Conservation (phyloP, 2,329 filamentous ascomycete species). For the Aspergillus puulaauensis region DNA sequence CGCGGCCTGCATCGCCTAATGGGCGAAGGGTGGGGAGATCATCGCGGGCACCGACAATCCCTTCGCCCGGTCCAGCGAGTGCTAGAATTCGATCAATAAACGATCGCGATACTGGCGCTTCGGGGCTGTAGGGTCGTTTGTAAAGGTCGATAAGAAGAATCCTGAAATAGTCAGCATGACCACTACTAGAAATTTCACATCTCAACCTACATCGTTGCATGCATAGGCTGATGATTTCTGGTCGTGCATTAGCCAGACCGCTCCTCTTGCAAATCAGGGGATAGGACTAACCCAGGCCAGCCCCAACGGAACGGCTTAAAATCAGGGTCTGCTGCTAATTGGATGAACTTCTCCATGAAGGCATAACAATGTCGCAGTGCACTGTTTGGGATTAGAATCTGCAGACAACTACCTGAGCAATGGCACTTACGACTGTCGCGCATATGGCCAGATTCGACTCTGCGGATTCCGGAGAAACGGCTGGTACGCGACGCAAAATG, state of each 20-base stretch:
- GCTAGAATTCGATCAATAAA: slow-evolving; percentile 49
- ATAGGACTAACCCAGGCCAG: slow-evolving; percentile 37
- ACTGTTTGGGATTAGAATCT: slow-evolving; percentile 22
- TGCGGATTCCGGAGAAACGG: slow-evolving; percentile 50
- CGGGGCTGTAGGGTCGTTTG: slow-evolving; percentile 45
- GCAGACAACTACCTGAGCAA: not conserved
- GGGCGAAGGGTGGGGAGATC: slow-evolving; percentile 45
- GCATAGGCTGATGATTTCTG: slow-evolving; percentile 25
- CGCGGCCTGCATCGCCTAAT: slow-evolving; percentile 46
- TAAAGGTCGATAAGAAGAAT: slow-evolving; percentile 52
- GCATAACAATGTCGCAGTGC: slow-evolving; percentile 49
- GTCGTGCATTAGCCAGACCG: no score
- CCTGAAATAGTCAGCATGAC: slow-evolving; percentile 3
- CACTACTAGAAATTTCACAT: no score
- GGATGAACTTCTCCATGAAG: slow-evolving; percentile 51
- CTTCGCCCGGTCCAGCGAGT: slow-evolving; percentile 45
- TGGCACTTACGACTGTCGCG: slow-evolving; percentile 41
- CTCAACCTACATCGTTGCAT: slow-evolving; percentile 23
- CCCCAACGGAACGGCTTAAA: slow-evolving; percentile 51
- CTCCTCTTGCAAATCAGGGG: no score
- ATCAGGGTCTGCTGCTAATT: slow-evolving; percentile 46
- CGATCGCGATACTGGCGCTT: slow-evolving; percentile 45
- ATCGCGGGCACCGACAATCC: slow-evolving; percentile 47
- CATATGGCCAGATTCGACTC: slow-evolving; percentile 48
- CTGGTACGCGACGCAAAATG: slow-evolving; percentile 49